Base-by-base conservation (phyloP, 345 rosid species). In the Arabidopsis arenosa region DNA sequence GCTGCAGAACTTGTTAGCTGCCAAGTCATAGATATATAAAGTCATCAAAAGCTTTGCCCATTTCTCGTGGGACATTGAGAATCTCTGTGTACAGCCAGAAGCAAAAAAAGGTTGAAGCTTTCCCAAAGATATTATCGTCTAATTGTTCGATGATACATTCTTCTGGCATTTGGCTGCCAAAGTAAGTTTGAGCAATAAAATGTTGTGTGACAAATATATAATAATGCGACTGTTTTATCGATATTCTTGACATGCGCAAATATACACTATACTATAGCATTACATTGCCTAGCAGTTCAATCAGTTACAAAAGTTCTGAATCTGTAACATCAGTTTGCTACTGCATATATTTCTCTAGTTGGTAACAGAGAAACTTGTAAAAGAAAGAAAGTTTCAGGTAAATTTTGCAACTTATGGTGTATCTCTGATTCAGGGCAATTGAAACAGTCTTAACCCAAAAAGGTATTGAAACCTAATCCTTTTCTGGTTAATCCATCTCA, bases 1-100 rank as follows among this genome's bases (percentile, higher is more conserved):
- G 84, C 85, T 28, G 72, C 81, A 41, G 84, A 82, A 70, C 79
- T 84, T 56, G 81, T 84, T 54, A 84, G 82, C 79, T 84, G 87
- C 80, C 85, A 82, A 71, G 79, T 80, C 28, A 78, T 84, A 37
- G 82, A 80, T 68, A 61, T 79, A 79, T 73, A 55, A 39, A n/a
- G 13, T 47, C 43, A 5, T 47, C 36, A 5, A 40, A 62, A 17
- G 7, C 21, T 55, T 32, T 32, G 4, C 47, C 26, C 71, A 64
- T 32, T 2, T 65, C 60, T 71, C 21, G 32, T 32, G 55, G 55
- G 60, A 13, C 28, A 47, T 37, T 56, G 52, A 47, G 41, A 76
- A 28, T 63, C 37, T 70, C 5, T 37, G 72, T 63, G 80, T 66
- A 78, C 62, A 72, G 77, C 57, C 35, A n/a, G 56, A 67, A 66